Evolutionary conservation across 345 rosid genomes (phyloP).

Genomic region (Trapa bicornis): DNA sequence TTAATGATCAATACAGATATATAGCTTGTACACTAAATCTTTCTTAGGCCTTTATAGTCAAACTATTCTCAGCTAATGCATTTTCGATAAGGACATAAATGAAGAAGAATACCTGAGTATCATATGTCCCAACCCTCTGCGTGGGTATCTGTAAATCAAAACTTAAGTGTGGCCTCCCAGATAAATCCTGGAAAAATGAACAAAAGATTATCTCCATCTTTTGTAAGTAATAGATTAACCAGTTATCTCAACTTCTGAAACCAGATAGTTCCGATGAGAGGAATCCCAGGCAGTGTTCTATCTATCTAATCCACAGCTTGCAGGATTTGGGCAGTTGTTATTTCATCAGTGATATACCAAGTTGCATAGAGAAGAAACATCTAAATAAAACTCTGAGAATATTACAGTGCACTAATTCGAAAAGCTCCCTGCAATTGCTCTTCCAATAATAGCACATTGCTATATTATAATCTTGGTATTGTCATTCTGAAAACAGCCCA

Average conservation of each 20-base stretch:
- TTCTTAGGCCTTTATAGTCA: not conserved
- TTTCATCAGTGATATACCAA: not conserved
- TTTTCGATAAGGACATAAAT: not conserved
- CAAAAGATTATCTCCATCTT: slow-evolving; percentile 1
- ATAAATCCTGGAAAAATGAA: slow-evolving; percentile 53
- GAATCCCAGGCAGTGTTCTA: not conserved
- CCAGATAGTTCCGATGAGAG: not conserved
- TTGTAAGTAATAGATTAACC: not conserved
- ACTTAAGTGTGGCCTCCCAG: slow-evolving; percentile 69
- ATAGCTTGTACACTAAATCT: not conserved
- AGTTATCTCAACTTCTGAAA: not conserved
- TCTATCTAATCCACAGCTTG: not conserved
- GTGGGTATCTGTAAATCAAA: slow-evolving; percentile 74
- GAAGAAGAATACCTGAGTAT: slow-evolving; percentile 50
- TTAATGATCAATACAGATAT: not conserved
- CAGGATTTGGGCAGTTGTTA: not conserved
- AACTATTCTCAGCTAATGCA: not conserved
- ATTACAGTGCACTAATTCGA: not conserved
- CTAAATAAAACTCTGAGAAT: not conserved
- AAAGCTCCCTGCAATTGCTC: not conserved
- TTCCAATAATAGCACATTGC: not conserved
- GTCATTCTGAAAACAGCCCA: not conserved
- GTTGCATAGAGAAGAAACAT: not conserved
- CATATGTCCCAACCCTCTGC: slow-evolving; percentile 70
- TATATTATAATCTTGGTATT: not conserved